phyloP scores from a whole-genome alignment of 257 asterid genomes.

The Perilla frutescens region DNA sequence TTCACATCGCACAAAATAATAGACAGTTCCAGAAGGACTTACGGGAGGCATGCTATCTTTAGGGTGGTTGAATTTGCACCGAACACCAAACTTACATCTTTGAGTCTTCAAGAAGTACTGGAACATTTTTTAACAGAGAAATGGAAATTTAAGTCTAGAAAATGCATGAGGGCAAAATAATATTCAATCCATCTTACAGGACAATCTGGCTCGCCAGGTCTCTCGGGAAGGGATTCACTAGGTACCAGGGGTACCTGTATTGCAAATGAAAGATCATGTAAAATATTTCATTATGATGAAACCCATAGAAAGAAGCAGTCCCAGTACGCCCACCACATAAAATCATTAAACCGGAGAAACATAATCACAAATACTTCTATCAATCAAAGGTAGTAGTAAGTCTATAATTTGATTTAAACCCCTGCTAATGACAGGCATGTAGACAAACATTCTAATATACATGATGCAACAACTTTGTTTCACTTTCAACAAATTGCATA shows the following conservation, averaged over 20 bases:
- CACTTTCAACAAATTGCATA: neutral
- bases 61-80: constrained; percentile 98
- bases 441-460: constrained; percentile 18
- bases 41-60: constrained; percentile 60
- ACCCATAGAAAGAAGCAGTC: constrained; percentile 16
- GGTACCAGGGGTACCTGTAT: constrained; percentile 73
- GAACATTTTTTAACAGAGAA: constrained; percentile 28
- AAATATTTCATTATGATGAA: constrained; percentile 7
- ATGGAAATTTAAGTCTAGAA: constrained; percentile 32
- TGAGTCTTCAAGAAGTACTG: constrained; percentile 94
- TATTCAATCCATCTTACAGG: constrained; percentile 67
- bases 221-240: constrained; percentile 81
- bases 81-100: constrained; percentile 83
- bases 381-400: neutral
- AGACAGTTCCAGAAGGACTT: constrained; percentile 41
- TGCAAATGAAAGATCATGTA: constrained; percentile 35
- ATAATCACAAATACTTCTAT: constrained; percentile 8
- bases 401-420: constrained; percentile 8
- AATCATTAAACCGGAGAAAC: constrained; percentile 14
- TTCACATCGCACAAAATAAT: constrained; percentile 21
- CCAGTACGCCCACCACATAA: constrained; percentile 1
- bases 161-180: constrained; percentile 29
- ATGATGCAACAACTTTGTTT: neutral
- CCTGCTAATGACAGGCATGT: constrained; percentile 19
- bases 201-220: constrained; percentile 93